Conservation (phyloP, 495 filamentous ascomycete genomes). For the Neurospora sp. region DNA sequence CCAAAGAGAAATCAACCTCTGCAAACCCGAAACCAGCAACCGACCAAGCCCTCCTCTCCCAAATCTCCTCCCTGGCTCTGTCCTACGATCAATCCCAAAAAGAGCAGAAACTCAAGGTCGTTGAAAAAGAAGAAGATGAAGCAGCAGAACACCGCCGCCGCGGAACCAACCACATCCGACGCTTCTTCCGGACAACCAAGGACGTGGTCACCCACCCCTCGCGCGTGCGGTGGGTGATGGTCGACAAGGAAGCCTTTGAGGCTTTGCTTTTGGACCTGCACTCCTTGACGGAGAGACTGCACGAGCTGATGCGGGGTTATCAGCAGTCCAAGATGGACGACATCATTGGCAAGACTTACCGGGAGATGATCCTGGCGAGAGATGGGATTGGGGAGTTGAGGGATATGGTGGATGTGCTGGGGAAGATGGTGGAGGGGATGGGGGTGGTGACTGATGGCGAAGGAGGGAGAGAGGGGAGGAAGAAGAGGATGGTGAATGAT, state of each 20-base stretch:
- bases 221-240: constrained; percentile 19
- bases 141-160: constrained; percentile 1
- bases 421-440: no score
- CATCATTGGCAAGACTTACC: constrained; percentile 24
- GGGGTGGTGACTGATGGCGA: no score
- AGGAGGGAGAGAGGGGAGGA: no score
- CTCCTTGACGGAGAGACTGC: constrained; percentile 20
- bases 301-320: constrained; percentile 20
- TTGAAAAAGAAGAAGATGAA: constrained; percentile 9
- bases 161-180: constrained; percentile 18
- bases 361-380: constrained; percentile 23
- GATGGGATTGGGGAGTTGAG: constrained; percentile 17
- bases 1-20: background rate
- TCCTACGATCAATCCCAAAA: constrained; percentile 13
- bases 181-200: constrained; percentile 17
- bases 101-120: no score
- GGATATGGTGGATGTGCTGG: no score
- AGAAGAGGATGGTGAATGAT: no score
- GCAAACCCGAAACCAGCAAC: no score
- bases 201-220: constrained; percentile 20
- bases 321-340: constrained; percentile 20
- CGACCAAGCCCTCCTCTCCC: background rate
- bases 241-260: constrained; percentile 21
- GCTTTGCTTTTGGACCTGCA: constrained; percentile 19
- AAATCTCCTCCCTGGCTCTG: constrained; percentile 17